Evolutionary conservation across 495 filamentous ascomycete genomes (phyloP).

Genomic region (Bombardia bombarda): DNA sequence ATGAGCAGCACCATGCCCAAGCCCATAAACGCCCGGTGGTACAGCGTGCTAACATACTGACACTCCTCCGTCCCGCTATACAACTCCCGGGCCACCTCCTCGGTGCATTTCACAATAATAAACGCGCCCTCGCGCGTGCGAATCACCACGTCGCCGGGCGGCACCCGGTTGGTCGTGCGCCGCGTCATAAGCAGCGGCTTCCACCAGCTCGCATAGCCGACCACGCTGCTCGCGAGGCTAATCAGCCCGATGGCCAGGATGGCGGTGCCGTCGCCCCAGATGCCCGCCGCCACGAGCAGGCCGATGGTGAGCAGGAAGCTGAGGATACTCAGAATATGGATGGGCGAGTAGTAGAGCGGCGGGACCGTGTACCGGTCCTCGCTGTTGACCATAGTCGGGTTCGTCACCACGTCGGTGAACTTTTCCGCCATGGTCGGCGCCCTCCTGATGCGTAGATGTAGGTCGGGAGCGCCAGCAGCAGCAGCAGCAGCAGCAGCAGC

Average conservation of each 20-base stretch:
- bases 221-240: slow-evolving; percentile 37
- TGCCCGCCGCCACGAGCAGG: slow-evolving; percentile 26
- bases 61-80: slow-evolving; percentile 54
- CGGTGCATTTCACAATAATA: slow-evolving; percentile 50
- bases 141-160: slow-evolving; percentile 53
- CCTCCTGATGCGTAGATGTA: slow-evolving; percentile 14
- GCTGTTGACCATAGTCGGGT: slow-evolving; percentile 25
- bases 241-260: slow-evolving; percentile 40
- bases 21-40: slow-evolving; percentile 46
- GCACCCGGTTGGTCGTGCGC: slow-evolving; percentile 39
- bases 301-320: slow-evolving; percentile 43
- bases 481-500: neutral
- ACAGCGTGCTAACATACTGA: slow-evolving; percentile 35
- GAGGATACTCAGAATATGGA: slow-evolving; percentile 44
- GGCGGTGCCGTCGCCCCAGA: slow-evolving; percentile 45
- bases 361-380: slow-evolving; percentile 37
- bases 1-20: slow-evolving; percentile 53
- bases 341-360: slow-evolving; percentile 34
- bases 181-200: slow-evolving; percentile 42
- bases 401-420: slow-evolving; percentile 25
- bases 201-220: slow-evolving; percentile 50
- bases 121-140: slow-evolving; percentile 54
- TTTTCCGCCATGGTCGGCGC: slow-evolving; percentile 25
- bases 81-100: slow-evolving; percentile 57
- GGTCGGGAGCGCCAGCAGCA: neutral